Base-by-base conservation (phyloP, 2,329 filamentous ascomycete species). In the Trichoderma guizhouense region DNA sequence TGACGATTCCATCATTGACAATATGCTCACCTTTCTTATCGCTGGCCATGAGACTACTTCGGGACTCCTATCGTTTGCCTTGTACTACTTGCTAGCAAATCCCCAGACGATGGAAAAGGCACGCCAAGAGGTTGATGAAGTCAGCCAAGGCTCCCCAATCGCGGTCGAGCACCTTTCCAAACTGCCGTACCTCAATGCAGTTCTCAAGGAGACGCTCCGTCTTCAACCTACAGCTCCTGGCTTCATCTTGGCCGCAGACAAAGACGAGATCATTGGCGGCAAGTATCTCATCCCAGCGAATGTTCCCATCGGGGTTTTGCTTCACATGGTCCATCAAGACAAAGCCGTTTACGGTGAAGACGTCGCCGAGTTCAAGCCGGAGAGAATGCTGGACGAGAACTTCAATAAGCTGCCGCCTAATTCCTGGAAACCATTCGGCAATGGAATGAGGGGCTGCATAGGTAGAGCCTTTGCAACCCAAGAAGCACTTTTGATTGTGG, bases 21-120 rank as follows among this genome's bases (percentile, higher is more conserved):
- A 93, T 74, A 87, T 93, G 82, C 88, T 91, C 69, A 92, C 90
- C 0, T 92, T 92, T 75, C 80, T 92, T n/a, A 88, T 90, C 74
- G 89, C 89, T 63, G 77, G 90, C 6, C 90, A 92, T 75, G 91
- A 92, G 74, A 93, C 91, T 0, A 90, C 90, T 0, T 87, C 87
- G 5, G 89, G 89, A 5, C 80, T 90, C 7, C 79, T 92, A n/a
- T 86, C 88, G 1, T 92, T 91, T 74, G 79, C 85, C 0, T 86
- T 91, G 71, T 89, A 88, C 76, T 85, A 88, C 73, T 81, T 93
- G 2, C 77, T 90, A 60, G 89, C 88, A 75, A 84, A 89, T 74
- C 89, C 89, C 0, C 83, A 85, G 2, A 82, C 83, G 1, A 87
- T 89, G 74, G 79, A 80, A 28, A 88, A 87, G 74, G 89, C 89